Conservation (phyloP, 768 basidiomycete species). For the Amylocystis lapponica region DNA sequence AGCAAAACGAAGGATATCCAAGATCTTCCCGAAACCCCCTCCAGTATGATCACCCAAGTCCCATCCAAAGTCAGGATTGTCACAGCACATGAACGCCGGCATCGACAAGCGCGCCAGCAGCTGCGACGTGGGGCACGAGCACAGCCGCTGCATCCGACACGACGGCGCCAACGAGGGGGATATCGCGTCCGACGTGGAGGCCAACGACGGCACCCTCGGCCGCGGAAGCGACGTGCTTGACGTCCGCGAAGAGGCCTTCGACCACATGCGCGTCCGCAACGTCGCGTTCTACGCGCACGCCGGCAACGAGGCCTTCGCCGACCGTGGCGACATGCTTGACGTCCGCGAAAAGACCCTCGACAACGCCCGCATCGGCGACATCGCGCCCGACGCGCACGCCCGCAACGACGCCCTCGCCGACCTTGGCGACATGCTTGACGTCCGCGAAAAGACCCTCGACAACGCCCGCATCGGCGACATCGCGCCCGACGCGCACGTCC, state of each 20-base stretch:
- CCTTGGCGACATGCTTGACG: not conserved
- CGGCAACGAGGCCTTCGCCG: not conserved
- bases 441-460: not conserved
- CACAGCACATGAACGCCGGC: not conserved
- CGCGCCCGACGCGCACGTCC: not conserved
- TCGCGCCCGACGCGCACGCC: not conserved
- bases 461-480: not conserved
- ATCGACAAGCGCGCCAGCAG: not conserved
- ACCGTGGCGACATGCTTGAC: not conserved
- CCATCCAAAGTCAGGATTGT: too few relatives aligned
- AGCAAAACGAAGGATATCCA: too few relatives aligned
- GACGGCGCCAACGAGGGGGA: not conserved
- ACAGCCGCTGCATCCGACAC: not conserved
- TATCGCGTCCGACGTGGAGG: not conserved
- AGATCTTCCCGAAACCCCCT: too few relatives aligned
- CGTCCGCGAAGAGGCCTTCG: not conserved
- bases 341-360: not conserved
- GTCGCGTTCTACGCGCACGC: not conserved
- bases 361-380: not conserved
- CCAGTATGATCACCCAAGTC: too few relatives aligned
- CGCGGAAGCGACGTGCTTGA: not conserved
- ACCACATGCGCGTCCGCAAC: not conserved
- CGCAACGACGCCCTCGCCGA: not conserved
- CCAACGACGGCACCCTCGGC: not conserved
- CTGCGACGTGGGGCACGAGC: not conserved